Evolutionary conservation across 108 stramenopile species (phyloP), one percentile per base, ranked within the genome.

Genomic region (Conticribra guillardii): DNA sequence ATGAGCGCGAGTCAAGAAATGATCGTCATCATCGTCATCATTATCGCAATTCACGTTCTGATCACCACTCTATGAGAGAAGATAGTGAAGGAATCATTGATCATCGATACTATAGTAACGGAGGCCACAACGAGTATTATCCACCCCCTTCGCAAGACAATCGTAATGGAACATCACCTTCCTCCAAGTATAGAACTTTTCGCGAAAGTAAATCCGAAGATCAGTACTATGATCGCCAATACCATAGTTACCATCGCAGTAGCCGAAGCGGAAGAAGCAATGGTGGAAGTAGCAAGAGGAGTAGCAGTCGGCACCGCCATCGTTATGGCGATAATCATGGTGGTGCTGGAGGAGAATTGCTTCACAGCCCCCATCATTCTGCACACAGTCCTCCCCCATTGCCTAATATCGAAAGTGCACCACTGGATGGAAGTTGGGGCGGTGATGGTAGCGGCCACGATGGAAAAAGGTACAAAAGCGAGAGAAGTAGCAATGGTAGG

Each of bases 381-480:
- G 5, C 37, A 5, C 37, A 41, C 11, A 65, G 64, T 53, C 64
- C 64, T 15, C 64, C 64, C 31, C 64, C 64, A 14, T 19, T 65
- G 64, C 64, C 51, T 4, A 65, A 53, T 53, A 53, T 65, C 9
- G 64, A 46, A n/a, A 52, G 64, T 37, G 64, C 50, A 27, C 64
- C 64, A 23, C n/a, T n/a, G n/a, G n/a, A n/a, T n/a, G n/a, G n/a
- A n/a, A n/a, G n/a, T n/a, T n/a, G n/a, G n/a, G n/a, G n/a, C n/a
- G n/a, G n/a, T n/a, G n/a, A n/a, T n/a, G n/a, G n/a, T n/a, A n/a
- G n/a, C n/a, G n/a, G n/a, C n/a, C 64, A 47, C 8, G 51, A 65
- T 15, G 21, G 50, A 3, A 65, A 65, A 49, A 48, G 64, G 7
- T 53, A 23, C 18, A 65, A 53, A 15, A 65, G 29, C 21, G 2